Conservation (phyloP, 164 flowering plant species). For the Aristolochia fimbriata region DNA sequence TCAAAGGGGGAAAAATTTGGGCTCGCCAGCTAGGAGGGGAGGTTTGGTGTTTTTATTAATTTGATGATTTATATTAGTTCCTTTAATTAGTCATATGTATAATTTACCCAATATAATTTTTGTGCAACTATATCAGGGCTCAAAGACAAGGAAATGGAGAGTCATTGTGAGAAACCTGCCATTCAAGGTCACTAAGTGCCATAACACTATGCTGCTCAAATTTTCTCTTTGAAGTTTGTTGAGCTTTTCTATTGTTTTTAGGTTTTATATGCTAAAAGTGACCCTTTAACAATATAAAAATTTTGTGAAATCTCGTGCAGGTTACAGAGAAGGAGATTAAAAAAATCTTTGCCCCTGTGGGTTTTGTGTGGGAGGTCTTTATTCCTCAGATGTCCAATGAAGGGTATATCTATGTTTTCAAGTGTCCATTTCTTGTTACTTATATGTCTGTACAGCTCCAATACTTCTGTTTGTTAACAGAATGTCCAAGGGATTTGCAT, state of each 20-base stretch:
- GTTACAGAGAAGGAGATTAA: slow-evolving; percentile 59
- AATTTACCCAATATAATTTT: neutral
- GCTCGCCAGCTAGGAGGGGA: slow-evolving; percentile 98
- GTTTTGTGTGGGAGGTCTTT: slow-evolving; percentile 87
- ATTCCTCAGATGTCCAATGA: slow-evolving; percentile 64
- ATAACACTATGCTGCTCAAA: slow-evolving; percentile 6
- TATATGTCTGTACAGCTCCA: neutral
- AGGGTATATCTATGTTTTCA: slow-evolving; percentile 35
- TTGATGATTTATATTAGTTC: neutral
- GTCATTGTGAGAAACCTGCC: slow-evolving; percentile 89
- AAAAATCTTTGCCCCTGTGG: slow-evolving; percentile 58
- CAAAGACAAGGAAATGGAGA: slow-evolving; percentile 91
- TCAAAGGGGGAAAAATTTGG: slow-evolving; percentile 69
- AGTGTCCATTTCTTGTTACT: neutral
- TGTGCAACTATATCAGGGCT: slow-evolving; percentile 43
- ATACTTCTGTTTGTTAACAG: slow-evolving; percentile 21
- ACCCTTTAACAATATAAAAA: neutral
- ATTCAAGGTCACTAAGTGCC: slow-evolving; percentile 49
- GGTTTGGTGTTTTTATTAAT: slow-evolving; percentile 28
- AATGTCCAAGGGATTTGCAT: slow-evolving; percentile 82
- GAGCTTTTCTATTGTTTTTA: too few species aligned
- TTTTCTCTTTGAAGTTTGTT: slow-evolving; percentile 1
- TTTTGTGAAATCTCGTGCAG: slow-evolving; percentile 46
- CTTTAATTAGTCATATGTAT: too few species aligned
- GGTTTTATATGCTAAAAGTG: neutral